These are phyloP conservation scores for Penicillium sp. DNA, from an alignment of 2,329 filamentous ascomycete genomes.

Conservation along the genomic window DNA sequence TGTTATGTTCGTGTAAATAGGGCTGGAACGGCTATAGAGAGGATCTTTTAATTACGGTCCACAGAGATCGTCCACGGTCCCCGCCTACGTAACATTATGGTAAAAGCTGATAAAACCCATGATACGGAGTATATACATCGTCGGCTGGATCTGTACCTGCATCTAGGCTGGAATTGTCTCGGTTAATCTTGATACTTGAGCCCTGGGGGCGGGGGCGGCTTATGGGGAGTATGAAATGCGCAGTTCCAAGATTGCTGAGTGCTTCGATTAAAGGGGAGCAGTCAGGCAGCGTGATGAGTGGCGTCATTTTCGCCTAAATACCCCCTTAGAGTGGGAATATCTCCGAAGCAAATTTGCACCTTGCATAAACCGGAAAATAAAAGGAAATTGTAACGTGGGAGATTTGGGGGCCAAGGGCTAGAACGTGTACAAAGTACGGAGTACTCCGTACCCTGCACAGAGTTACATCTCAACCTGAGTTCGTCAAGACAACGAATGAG, in stretches of 20 bases:
- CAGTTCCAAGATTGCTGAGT: background rate
- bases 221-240: background rate
- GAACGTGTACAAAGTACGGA: background rate
- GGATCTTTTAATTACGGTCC: background rate
- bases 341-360: background rate
- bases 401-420: background rate
- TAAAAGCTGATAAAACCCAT: background rate
- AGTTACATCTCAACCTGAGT: background rate
- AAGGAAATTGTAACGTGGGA: background rate
- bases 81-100: background rate
- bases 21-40: background rate
- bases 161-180: background rate
- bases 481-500: background rate
- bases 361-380: constrained; percentile 1
- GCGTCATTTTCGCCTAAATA: background rate
- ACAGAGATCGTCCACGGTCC: background rate
- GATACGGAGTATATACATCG: no score
- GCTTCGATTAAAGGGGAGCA: background rate
- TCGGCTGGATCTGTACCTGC: background rate
- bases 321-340: background rate
- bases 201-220: background rate
- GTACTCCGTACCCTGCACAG: background rate
- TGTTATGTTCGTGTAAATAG: background rate
- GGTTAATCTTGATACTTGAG: background rate
- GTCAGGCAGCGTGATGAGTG: background rate